Evolutionary conservation across 345 rosid species (phyloP).

Genomic region (Ceriops decandra): DNA sequence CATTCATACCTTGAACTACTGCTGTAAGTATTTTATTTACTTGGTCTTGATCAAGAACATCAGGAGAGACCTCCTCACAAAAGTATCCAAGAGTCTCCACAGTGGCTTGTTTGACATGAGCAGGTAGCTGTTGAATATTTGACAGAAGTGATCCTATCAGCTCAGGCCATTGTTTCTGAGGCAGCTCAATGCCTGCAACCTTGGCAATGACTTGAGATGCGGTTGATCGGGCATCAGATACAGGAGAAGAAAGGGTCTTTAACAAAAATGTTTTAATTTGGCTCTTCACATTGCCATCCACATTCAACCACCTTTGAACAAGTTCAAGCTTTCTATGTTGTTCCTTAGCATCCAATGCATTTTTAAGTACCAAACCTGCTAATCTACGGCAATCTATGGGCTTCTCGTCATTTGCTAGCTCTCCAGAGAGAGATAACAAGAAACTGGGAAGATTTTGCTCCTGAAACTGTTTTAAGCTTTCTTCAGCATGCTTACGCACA

Average conservation of each 20-base stretch:
- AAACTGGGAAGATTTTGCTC: background rate
- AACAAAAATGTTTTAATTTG: background rate
- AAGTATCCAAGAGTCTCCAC: background rate
- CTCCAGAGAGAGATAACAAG: background rate
- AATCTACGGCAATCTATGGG: background rate
- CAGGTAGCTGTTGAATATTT: background rate
- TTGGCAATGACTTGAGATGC: conserved; percentile 6
- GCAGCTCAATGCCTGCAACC: background rate
- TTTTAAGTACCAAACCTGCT: conserved; percentile 1
- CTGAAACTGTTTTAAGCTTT: background rate
- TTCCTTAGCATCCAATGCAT: conserved; percentile 1
- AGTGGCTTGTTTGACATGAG: conserved; percentile 1
- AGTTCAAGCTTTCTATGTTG: conserved; percentile 4
- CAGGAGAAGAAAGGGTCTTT: background rate
- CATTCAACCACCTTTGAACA: background rate
- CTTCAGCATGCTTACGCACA: conserved; percentile 1
- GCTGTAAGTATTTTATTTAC: conserved; percentile 6
- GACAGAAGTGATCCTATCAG: background rate
- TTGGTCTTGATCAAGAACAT: background rate
- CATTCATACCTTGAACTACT: conserved; percentile 7
- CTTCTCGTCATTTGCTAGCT: conserved; percentile 2
- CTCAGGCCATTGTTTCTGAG: conserved; percentile 8
- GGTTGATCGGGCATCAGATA: background rate
- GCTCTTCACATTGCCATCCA: background rate
- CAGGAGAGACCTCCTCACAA: conserved; percentile 3